These are phyloP conservation scores for Cyberlindnera petersonii DNA, from an alignment of 805 yeast species.

Conservation along the genomic window DNA sequence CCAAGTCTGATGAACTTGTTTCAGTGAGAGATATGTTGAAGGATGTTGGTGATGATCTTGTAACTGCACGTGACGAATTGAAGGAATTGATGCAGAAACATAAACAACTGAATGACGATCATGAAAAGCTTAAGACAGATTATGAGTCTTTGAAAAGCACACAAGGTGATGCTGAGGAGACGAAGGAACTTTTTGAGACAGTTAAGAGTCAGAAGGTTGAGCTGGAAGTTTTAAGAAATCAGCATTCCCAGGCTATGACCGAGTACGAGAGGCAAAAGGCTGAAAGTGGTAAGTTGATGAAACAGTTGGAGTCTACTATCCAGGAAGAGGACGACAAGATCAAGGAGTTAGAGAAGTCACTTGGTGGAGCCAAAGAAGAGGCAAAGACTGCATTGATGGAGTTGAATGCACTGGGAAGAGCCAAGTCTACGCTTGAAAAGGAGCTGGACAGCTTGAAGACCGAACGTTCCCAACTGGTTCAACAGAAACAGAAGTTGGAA, in stretches of 20 bases:
- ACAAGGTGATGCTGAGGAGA: not conserved
- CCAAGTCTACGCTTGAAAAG: constrained; percentile 16
- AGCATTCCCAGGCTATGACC: constrained; percentile 33
- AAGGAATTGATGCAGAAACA: constrained; percentile 33
- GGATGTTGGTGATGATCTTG: constrained; percentile 76
- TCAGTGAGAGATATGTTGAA: constrained; percentile 70
- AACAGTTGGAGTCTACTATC: constrained; percentile 9
- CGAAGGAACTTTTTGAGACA: constrained; percentile 10
- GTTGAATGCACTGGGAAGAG: constrained; percentile 17
- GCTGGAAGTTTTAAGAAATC: constrained; percentile 30
- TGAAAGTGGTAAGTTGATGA: constrained; percentile 12
- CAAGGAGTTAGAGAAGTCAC: constrained; percentile 5
- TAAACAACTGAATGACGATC: constrained; percentile 7
- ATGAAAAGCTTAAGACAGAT: not conserved
- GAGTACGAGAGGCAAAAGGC: constrained; percentile 23
- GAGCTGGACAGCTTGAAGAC: constrained; percentile 21
- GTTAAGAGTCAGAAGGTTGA: constrained; percentile 25
- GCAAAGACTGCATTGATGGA: constrained; percentile 3
- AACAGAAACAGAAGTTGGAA: constrained; percentile 21
- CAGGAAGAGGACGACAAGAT: constrained; percentile 7
- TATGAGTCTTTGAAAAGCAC: constrained; percentile 1
- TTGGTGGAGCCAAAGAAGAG: constrained; percentile 5
- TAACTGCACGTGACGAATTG: constrained; percentile 58
- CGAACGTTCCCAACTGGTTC: constrained; percentile 21
- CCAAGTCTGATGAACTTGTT: constrained; percentile 60